Evolutionary conservation across 768 basidiomycete species (phyloP).

Genomic region (Infundibulicybe gibba): DNA sequence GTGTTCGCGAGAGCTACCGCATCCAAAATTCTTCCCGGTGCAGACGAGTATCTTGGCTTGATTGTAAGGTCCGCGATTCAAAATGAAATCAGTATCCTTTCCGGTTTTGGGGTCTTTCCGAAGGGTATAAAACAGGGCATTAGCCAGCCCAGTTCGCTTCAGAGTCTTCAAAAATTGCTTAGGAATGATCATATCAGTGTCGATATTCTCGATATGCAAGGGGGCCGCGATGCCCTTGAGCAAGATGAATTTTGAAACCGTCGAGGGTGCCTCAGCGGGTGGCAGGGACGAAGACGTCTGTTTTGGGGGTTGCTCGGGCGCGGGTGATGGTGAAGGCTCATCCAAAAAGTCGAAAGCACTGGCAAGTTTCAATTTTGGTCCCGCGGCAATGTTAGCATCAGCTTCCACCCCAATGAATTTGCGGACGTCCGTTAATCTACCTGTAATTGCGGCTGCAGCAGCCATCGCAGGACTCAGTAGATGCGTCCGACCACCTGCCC

Average conservation of each 20-base stretch:
- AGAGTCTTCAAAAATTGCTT: conserved; percentile 93
- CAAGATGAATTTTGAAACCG: conserved; percentile 60
- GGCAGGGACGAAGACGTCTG: conserved; percentile 33
- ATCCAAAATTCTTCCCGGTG: conserved; percentile 87
- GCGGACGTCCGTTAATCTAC: conserved; percentile 81
- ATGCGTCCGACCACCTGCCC: conserved; percentile 87
- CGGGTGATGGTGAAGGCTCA: conserved; percentile 57
- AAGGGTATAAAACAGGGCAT: conserved; percentile 79
- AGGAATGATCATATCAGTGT: conserved; percentile 94
- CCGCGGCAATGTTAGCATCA: conserved; percentile 38
- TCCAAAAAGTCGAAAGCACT: conserved; percentile 77
- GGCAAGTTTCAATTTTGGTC: conserved; percentile 62
- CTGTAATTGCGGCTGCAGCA: conserved; percentile 84
- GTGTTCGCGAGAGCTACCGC: conserved; percentile 87
- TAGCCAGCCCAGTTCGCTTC: conserved; percentile 83
- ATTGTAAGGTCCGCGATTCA: conserved; percentile 78
- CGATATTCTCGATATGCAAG: conserved; percentile 80
- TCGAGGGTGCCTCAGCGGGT: conserved; percentile 38
- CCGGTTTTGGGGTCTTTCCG: conserved; percentile 77
- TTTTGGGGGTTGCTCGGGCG: conserved; percentile 32
- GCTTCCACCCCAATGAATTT: conserved; percentile 55
- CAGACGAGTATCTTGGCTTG: conserved; percentile 78
- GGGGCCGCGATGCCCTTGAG: conserved; percentile 77
- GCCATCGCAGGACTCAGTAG: conserved; percentile 91
- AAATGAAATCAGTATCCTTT: conserved; percentile 78